Evolutionary conservation across 176 grass and related monocot genomes (phyloP).

Genomic region (Lolium multiflorum): DNA sequence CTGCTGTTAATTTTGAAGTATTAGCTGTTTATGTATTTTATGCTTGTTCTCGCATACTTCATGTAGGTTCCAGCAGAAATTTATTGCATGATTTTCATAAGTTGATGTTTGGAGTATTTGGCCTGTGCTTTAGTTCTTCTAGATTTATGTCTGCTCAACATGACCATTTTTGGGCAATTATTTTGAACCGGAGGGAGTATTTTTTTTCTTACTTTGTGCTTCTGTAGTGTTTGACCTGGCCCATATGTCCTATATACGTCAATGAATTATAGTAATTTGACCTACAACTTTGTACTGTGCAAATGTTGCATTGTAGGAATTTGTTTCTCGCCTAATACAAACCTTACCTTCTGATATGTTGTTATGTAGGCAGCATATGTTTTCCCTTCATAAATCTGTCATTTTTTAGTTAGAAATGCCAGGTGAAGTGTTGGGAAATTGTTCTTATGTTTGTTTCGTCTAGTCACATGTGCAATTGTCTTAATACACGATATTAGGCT

Average conservation of each 20-base stretch:
- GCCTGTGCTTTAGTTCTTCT: too few species aligned
- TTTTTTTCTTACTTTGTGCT: not conserved
- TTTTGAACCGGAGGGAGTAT: too few species aligned
- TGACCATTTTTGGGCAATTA: too few species aligned
- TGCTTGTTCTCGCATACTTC: too few species aligned
- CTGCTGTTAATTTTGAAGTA: too few species aligned
- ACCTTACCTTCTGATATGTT: not conserved
- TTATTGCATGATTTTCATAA: too few species aligned
- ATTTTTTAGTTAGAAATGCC: constrained; percentile 15
- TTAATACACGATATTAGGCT: not conserved
- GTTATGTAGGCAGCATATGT: not conserved
- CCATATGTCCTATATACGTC: not conserved
- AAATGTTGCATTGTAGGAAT: not conserved
- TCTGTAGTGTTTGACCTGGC: not conserved
- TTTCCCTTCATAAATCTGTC: constrained; percentile 4
- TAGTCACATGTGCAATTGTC: not conserved
- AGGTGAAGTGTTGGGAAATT: not conserved
- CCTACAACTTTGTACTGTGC: constrained; percentile 5
- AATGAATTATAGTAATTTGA: not conserved
- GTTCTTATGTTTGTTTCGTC: not conserved
- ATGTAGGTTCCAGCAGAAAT: too few species aligned
- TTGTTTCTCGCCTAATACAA: not conserved
- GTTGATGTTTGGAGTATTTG: too few species aligned
- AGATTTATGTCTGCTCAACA: too few species aligned
- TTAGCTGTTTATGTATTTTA: too few species aligned